A percentile compares a stretch with the other conserved stretches of the same genome.
phyloP scores from a whole-genome alignment of 208 protist species.

The Naegleria lovaniensis region DNA sequence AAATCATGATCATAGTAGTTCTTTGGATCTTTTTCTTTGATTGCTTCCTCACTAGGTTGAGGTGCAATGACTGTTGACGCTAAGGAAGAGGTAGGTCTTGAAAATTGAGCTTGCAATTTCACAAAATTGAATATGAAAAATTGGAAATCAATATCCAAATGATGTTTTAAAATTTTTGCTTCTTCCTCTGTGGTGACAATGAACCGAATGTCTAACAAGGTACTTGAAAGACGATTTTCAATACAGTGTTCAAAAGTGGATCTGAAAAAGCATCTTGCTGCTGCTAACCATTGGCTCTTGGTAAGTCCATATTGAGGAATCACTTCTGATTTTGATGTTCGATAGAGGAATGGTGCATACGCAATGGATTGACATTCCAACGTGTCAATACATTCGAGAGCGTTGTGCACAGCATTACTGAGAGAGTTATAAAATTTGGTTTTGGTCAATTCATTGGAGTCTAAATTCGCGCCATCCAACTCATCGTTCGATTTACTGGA shows the following conservation, averaged over 20 bases:
- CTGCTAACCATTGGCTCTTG: neutral
- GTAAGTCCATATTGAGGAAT: neutral
- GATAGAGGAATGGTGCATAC: neutral
- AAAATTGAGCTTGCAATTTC: neutral
- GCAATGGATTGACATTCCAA: neutral
- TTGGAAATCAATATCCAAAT: neutral
- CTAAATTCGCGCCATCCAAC: neutral
- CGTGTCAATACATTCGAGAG: neutral
- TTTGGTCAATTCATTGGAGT: neutral
- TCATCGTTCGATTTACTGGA: neutral
- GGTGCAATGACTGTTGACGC: neutral
- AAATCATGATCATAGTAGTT: conserved; percentile 8
- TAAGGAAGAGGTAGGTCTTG: neutral
- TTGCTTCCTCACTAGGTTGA: neutral
- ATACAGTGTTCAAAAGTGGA: neutral
- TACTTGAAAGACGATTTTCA: neutral
- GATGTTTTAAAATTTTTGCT: neutral
- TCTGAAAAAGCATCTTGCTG: neutral
- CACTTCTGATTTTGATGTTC: neutral
- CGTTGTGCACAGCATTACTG: neutral
- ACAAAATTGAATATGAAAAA: neutral
- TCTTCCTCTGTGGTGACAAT: neutral
- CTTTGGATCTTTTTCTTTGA: neutral
- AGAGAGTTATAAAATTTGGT: neutral
- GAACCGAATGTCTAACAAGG: neutral